Conservation (phyloP, 768 basidiomycete species). For the Amanita subjunquillea region DNA sequence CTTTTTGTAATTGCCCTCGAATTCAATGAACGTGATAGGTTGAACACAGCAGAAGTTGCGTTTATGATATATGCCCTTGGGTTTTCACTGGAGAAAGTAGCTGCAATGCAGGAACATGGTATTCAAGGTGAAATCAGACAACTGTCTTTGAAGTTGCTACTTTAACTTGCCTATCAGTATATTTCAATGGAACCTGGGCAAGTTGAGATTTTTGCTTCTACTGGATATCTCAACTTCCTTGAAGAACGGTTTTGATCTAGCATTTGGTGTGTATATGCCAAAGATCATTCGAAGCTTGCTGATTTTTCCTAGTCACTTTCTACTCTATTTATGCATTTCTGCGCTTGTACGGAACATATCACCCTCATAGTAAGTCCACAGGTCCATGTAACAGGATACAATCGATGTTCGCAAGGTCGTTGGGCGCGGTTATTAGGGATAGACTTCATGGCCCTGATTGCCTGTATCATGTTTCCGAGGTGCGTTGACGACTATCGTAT, state of each 20-base stretch:
- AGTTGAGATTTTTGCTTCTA: constrained; percentile 9
- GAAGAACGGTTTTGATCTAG: constrained; percentile 88
- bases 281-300: background rate
- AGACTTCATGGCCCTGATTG: constrained; percentile 82
- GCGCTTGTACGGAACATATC: constrained; percentile 68
- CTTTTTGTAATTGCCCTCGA: constrained; percentile 78
- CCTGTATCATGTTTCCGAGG: constrained; percentile 87
- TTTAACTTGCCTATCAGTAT: constrained; percentile 34
- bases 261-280: constrained; percentile 52
- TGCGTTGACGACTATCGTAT: constrained; percentile 12
- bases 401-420: constrained; percentile 24
- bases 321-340: constrained; percentile 70
- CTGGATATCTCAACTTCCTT: background rate
- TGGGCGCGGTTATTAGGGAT: constrained; percentile 68
- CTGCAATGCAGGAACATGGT: constrained; percentile 93
- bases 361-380: constrained; percentile 36
- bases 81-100: constrained; percentile 86
- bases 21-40: constrained; percentile 42
- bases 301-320: constrained; percentile 47
- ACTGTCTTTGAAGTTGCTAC: background rate
- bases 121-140: constrained; percentile 51
- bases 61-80: constrained; percentile 80
- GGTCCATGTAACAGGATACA: background rate
- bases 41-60: constrained; percentile 57
- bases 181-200: constrained; percentile 82